Percentiles rank a stretch among this genome's conserved stretches.
These are phyloP conservation scores for Sonneratia alba DNA, from an alignment of 345 rosid genomes.

Conservation along the genomic window DNA sequence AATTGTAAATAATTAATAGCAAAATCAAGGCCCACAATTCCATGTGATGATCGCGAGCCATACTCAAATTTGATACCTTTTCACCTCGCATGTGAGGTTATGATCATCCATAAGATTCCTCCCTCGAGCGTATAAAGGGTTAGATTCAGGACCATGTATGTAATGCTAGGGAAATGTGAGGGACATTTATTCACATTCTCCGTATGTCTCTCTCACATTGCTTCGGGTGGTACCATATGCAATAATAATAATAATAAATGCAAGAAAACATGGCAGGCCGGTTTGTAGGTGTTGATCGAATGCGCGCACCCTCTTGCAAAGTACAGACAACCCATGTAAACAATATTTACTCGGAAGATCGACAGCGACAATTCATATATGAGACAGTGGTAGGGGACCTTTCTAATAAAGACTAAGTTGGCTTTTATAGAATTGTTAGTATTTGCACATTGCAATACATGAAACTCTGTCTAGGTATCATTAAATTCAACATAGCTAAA, in stretches of 20 bases:
- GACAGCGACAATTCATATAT: constrained; percentile 4
- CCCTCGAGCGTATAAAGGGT: no score
- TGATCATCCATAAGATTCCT: no score
- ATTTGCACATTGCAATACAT: not conserved
- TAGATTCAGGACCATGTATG: no score
- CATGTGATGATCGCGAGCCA: no score
- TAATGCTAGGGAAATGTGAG: not conserved
- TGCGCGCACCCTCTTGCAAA: not conserved
- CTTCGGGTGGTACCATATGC: not conserved
- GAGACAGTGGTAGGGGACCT: constrained; percentile 6
- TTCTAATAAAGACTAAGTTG: not conserved
- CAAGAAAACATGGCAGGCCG: not conserved
- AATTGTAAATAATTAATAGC: no score
- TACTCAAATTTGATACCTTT: no score
- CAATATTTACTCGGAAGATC: not conserved
- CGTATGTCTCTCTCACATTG: not conserved
- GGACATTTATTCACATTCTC: not conserved
- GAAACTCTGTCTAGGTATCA: not conserved
- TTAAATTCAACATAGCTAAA: not conserved
- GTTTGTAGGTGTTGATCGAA: constrained; percentile 1
- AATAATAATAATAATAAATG: no score
- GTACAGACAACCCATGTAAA: constrained; percentile 8
- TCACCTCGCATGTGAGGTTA: no score
- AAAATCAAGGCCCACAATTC: no score
- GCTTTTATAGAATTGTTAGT: no score